Conservation (phyloP, 1,284 basidiomycete species). For the Ganoderma resinaceum region DNA sequence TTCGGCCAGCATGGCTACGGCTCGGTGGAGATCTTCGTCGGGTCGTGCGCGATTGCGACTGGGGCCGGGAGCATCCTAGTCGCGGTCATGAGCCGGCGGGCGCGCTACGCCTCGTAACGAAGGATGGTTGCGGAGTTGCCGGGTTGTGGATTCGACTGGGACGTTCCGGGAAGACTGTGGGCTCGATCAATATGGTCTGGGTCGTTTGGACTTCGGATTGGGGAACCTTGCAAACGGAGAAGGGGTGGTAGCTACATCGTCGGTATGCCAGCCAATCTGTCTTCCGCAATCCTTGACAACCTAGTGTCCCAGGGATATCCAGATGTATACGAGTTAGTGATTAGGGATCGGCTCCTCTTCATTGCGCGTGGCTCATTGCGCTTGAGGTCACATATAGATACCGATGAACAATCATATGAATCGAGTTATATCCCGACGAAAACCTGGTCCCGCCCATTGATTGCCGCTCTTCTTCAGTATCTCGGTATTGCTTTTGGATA, state of each 20-base stretch:
- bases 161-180: not conserved
- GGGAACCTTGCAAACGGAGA: no score
- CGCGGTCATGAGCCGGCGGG: conserved; percentile 27
- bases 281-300: not conserved
- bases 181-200: not conserved
- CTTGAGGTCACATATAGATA: no score
- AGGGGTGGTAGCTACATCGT: not conserved
- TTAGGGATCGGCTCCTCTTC: no score
- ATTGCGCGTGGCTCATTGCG: no score
- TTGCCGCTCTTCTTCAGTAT: not conserved
- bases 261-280: not conserved
- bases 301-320: not conserved
- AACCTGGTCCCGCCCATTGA: no score
- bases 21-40: conserved; percentile 38
- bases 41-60: conserved; percentile 35
- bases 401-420: no score
- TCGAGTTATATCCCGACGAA: no score
- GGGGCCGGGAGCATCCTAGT: conserved; percentile 32
- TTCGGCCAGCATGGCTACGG: conserved; percentile 37
- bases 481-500: not conserved
- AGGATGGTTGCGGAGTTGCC: not conserved
- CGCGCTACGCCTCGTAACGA: conserved; percentile 1
- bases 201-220: not conserved
- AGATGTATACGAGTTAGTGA: no score
- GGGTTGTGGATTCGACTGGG: not conserved